phyloP scores from a whole-genome alignment of 495 filamentous ascomycete genomes.

The Thozetella sp. region DNA sequence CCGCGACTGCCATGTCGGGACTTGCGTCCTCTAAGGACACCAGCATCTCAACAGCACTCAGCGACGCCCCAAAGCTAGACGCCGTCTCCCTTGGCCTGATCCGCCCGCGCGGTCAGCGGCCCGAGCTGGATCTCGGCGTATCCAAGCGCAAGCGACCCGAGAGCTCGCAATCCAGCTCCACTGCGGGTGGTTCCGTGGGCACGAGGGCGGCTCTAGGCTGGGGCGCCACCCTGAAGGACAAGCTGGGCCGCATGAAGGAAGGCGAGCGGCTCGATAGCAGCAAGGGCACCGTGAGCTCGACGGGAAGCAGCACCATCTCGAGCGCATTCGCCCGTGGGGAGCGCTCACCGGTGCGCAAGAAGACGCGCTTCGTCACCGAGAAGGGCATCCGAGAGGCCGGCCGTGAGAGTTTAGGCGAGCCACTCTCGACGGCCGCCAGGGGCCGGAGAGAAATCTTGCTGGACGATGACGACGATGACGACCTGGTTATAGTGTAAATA shows the following conservation, averaged over 20 bases:
- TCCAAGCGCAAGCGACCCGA: constrained; percentile 67
- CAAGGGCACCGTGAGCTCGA: constrained; percentile 8
- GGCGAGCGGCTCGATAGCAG: constrained; percentile 41
- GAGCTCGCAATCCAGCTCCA: constrained; percentile 33
- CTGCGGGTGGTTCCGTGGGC: constrained; percentile 8
- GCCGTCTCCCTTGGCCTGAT: constrained; percentile 59
- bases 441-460: constrained; percentile 18
- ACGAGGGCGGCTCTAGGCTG: constrained; percentile 39
- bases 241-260: constrained; percentile 55
- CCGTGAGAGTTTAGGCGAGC: constrained; percentile 68
- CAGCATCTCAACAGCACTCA: constrained; percentile 8
- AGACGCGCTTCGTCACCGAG: constrained; percentile 79
- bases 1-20: constrained; percentile 7
- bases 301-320: constrained; percentile 24
- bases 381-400: constrained; percentile 78
- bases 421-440: constrained; percentile 27
- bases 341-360: constrained; percentile 63
- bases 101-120: constrained; percentile 50
- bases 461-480: constrained; percentile 47
- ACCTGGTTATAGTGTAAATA: constrained; percentile 28
- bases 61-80: constrained; percentile 22
- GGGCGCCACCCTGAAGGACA: constrained; percentile 45
- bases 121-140: constrained; percentile 67
- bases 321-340: constrained; percentile 13
- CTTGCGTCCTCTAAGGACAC: constrained; percentile 2